Percentiles rank a stretch among this genome's conserved stretches.
Conservation (phyloP, 306 rosid species). For the Trifolium dubium region DNA sequence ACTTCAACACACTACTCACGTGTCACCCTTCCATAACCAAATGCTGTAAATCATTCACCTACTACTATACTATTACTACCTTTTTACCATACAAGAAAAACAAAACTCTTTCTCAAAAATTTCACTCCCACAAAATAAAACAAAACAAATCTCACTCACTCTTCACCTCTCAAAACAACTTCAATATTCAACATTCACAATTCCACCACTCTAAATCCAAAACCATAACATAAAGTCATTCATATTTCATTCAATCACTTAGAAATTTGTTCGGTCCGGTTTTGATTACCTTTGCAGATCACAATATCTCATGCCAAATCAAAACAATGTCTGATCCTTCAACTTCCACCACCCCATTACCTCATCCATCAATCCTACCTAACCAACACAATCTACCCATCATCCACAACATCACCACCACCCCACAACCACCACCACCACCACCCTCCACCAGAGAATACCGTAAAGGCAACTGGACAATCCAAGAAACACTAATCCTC, state of each 20-base stretch:
- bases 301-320: conserved; percentile 47
- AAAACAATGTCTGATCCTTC: conserved; percentile 70
- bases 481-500: conserved; percentile 61
- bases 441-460: conserved; percentile 51
- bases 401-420: conserved; percentile 24
- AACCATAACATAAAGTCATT: background rate
- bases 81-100: conserved; percentile 13
- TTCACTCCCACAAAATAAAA: background rate
- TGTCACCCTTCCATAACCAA: conserved; percentile 32
- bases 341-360: conserved; percentile 56
- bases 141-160: conserved; percentile 11
- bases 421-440: conserved; percentile 23
- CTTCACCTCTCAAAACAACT: background rate
- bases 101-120: background rate
- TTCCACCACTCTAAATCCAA: no score
- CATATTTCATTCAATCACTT: background rate
- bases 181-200: background rate
- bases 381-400: conserved; percentile 33
- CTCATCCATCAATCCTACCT: conserved; percentile 43
- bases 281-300: background rate
- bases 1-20: conserved; percentile 43
- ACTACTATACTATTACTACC: conserved; percentile 5
- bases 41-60: conserved; percentile 56
- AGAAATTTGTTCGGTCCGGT: no score
- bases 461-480: conserved; percentile 74